Evolutionary conservation across 345 rosid species (phyloP).

Genomic region (Pistacia atlantica): DNA sequence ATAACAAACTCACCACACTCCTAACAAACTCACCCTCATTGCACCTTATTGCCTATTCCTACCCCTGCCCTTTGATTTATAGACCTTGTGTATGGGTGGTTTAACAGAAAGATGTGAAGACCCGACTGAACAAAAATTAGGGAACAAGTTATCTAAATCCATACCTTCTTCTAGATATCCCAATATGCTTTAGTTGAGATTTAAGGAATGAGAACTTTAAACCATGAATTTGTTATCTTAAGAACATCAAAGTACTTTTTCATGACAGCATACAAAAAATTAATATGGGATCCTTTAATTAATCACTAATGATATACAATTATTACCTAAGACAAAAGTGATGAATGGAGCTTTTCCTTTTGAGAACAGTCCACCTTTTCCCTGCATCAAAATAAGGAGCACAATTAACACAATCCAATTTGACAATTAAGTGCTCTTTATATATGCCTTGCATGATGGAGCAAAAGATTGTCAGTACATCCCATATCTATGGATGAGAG

Average conservation of each 20-base stretch:
- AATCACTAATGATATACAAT: background rate
- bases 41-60: too few species aligned
- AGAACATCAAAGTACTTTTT: constrained; percentile 2
- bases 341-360: constrained; percentile 62
- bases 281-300: background rate
- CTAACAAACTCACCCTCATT: too few species aligned
- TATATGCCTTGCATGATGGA: background rate
- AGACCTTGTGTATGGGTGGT: too few species aligned
- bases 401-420: background rate
- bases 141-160: background rate
- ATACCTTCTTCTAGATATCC: background rate
- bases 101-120: constrained; percentile 8
- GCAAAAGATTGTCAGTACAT: background rate
- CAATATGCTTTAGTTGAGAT: background rate
- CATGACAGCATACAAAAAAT: constrained; percentile 1
- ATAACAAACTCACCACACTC: too few species aligned
- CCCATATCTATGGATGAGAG: background rate
- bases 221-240: background rate
- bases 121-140: background rate
- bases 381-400: constrained; percentile 42
- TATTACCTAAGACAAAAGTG: constrained; percentile 79
- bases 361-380: constrained; percentile 27
- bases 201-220: constrained; percentile 10
- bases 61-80: too few species aligned
- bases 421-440: background rate